Evolutionary conservation across 805 yeast genomes (phyloP).

Genomic region (Pichia scutulata): DNA sequence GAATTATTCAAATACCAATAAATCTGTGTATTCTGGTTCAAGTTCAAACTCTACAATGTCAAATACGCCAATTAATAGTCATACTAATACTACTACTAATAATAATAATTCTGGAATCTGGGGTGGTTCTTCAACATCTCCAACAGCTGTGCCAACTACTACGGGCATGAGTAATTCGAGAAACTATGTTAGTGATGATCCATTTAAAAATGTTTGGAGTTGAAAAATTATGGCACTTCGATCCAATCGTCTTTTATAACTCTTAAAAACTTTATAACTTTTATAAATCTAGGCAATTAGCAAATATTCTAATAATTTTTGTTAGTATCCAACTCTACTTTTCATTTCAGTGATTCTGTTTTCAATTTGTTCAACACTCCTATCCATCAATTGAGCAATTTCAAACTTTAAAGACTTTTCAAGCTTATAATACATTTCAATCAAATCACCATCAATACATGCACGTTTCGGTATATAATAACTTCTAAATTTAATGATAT

Average conservation of each 20-base stretch:
- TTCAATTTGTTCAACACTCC: constrained; percentile 42
- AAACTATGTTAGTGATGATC: constrained; percentile 18
- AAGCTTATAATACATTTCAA: constrained; percentile 48
- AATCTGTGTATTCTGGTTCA: not conserved
- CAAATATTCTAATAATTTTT: not conserved
- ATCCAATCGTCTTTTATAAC: not conserved
- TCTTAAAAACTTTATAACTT: not conserved
- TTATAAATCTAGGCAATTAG: not conserved
- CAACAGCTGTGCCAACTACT: not conserved
- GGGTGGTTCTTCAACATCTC: not conserved
- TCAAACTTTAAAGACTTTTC: constrained; percentile 28
- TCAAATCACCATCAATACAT: constrained; percentile 81
- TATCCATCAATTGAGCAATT: constrained; percentile 36
- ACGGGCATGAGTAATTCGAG: constrained; percentile 1
- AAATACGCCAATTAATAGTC: constrained; percentile 8
- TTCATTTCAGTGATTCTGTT: constrained; percentile 46
- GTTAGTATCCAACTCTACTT: constrained; percentile 29
- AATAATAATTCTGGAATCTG: not conserved
- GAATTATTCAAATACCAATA: not conserved
- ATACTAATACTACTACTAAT: not conserved
- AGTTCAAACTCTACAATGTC: constrained; percentile 2
- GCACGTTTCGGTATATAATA: constrained; percentile 73
- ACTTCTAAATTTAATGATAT: constrained; percentile 61
- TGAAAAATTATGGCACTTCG: constrained; percentile 1
- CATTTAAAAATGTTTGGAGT: constrained; percentile 28